Conservation (phyloP, 345 rosid genomes). For the Stellera chamaejasme region DNA sequence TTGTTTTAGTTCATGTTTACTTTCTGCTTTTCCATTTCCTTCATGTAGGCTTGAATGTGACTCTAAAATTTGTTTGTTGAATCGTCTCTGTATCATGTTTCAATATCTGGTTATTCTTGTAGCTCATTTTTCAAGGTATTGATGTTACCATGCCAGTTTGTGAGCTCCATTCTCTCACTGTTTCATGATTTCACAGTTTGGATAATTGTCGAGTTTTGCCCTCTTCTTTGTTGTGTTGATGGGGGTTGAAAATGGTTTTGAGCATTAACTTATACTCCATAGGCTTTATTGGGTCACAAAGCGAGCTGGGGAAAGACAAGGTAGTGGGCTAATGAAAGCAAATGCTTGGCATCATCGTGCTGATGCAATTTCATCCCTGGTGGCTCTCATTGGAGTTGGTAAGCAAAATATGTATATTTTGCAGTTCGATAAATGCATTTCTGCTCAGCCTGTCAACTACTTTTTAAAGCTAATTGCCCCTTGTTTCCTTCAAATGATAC, state of each 20-base stretch:
- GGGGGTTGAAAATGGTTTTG: background rate
- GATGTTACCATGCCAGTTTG: too few relatives aligned
- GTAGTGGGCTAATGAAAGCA: conserved; percentile 95
- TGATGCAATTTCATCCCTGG: conserved; percentile 87
- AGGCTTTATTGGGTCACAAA: conserved; percentile 95
- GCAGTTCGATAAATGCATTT: background rate
- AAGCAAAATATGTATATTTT: conserved; percentile 15
- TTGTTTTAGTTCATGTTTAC: background rate
- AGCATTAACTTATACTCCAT: background rate
- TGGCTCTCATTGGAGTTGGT: conserved; percentile 90
- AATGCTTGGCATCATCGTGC: conserved; percentile 99
- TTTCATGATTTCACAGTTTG: background rate
- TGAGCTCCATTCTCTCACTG: background rate
- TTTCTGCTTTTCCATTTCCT: conserved; percentile 5
- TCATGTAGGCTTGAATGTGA: conserved; percentile 3
- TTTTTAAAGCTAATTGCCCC: too few relatives aligned
- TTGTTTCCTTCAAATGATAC: too few relatives aligned
- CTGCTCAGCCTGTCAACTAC: too few relatives aligned
- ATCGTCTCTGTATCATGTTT: background rate
- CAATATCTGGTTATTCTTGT: background rate
- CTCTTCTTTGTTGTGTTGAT: background rate
- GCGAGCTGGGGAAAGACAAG: conserved; percentile 76
- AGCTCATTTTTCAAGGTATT: background rate
- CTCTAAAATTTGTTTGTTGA: background rate
- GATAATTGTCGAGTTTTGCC: background rate